A percentile compares a stretch with the other conserved stretches of the same genome.
Conservation (phyloP, 1,284 basidiomycete species). For the Hypsizygus ulmarius region DNA sequence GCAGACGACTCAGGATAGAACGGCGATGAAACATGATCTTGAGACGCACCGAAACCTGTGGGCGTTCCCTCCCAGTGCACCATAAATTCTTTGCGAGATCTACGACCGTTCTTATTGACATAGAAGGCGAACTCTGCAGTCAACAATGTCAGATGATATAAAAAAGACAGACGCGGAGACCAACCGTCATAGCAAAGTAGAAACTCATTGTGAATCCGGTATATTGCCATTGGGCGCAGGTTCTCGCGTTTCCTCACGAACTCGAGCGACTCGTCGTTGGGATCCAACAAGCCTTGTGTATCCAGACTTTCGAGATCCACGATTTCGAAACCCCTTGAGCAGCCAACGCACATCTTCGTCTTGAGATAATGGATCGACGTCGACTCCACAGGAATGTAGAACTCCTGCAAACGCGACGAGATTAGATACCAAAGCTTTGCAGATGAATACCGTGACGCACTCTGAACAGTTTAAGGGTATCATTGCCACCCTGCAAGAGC, state of each 20-base stretch:
- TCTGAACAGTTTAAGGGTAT: constrained; percentile 92
- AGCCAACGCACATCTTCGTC: constrained; percentile 96
- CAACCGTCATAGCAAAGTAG: constrained; percentile 95
- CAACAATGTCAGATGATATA: constrained; percentile 5
- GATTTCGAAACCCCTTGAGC: constrained; percentile 98
- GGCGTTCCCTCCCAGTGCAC: constrained; percentile 97
- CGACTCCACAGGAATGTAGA: constrained; percentile 98
- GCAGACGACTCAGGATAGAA: constrained; percentile 9
- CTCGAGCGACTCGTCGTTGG: constrained; percentile 87
- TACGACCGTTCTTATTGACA: constrained; percentile 95
- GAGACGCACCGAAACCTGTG: constrained; percentile 78
- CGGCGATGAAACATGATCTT: neutral
- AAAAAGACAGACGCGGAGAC: constrained; percentile 24
- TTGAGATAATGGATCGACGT: constrained; percentile 97
- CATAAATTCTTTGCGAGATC: constrained; percentile 89
- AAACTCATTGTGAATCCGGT: constrained; percentile 96
- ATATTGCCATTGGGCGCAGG: constrained; percentile 93
- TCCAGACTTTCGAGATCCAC: constrained; percentile 97
- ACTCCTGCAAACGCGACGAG: constrained; percentile 60
- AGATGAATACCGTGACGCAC: constrained; percentile 40
- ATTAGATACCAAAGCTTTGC: constrained; percentile 3
- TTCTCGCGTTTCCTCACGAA: constrained; percentile 92
- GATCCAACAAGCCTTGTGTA: constrained; percentile 95
- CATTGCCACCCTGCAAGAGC: constrained; percentile 90
- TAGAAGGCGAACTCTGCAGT: constrained; percentile 94